These are phyloP conservation scores for Porcisia deanei DNA, from an alignment of 208 protist species.

Conservation along the genomic window DNA sequence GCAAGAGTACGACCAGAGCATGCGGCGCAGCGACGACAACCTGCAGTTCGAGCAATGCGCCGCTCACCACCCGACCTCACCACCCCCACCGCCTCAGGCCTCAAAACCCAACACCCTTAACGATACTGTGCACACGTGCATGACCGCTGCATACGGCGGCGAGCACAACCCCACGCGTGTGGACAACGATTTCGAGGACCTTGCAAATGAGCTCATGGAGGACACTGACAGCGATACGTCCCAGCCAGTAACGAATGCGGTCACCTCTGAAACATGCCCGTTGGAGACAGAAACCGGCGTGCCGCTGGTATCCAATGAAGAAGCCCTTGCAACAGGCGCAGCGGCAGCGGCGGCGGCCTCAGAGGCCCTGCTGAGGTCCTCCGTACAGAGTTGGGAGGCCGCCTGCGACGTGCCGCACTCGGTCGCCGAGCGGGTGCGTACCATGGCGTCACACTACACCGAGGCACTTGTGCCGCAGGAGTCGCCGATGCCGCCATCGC, in stretches of 20 bases:
- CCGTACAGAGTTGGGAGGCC: constrained; percentile 13
- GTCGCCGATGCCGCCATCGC: background rate
- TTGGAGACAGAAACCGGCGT: background rate
- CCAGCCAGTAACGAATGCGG: background rate
- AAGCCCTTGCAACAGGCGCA: background rate
- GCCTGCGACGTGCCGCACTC: constrained; percentile 11
- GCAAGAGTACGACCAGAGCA: constrained; percentile 28
- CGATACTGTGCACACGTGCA: background rate
- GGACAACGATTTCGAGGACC: constrained; percentile 12
- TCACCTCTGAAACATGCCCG: background rate
- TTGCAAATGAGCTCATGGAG: constrained; percentile 24
- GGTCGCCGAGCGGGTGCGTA: constrained; percentile 7
- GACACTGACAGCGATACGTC: constrained; percentile 1
- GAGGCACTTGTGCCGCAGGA: background rate
- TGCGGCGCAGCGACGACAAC: constrained; percentile 21
- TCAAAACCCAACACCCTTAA: background rate
- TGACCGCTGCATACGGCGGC: background rate
- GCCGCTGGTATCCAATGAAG: background rate
- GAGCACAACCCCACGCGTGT: background rate
- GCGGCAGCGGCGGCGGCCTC: background rate
- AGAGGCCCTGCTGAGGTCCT: background rate
- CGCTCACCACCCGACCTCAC: background rate
- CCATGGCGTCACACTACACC: constrained; percentile 7
- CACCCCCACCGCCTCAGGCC: constrained; percentile 2
- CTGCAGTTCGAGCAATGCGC: constrained; percentile 13